Evolutionary conservation across 1,139 yeast species (phyloP).

Genomic region (Taphrina confusa): DNA sequence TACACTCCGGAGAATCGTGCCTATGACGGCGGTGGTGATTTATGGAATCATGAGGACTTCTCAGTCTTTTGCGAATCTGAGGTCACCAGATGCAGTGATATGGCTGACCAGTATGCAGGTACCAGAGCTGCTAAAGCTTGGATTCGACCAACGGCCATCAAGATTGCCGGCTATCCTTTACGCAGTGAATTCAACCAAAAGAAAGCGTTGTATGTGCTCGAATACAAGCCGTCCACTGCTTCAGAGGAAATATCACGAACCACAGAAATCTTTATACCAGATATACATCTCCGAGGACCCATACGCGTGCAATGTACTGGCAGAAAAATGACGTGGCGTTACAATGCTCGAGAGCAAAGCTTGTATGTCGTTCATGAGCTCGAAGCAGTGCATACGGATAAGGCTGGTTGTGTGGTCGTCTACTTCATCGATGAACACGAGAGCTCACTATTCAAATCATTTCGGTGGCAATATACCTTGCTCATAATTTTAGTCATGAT

Average conservation of each 20-base stretch:
- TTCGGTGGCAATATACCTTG: background rate
- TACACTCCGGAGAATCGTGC: constrained; percentile 64
- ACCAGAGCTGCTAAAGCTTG: constrained; percentile 48
- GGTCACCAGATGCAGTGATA: background rate
- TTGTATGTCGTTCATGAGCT: constrained; percentile 2
- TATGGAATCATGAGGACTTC: constrained; percentile 91
- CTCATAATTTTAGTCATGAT: background rate
- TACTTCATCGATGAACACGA: too few species aligned
- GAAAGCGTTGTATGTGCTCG: constrained; percentile 43
- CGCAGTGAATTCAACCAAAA: constrained; percentile 44
- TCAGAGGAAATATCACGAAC: background rate
- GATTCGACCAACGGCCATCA: constrained; percentile 47
- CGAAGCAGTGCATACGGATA: background rate
- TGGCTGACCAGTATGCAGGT: constrained; percentile 40
- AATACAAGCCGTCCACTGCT: constrained; percentile 40
- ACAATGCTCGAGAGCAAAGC: background rate
- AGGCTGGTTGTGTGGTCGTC: too few species aligned
- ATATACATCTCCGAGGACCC: constrained; percentile 56
- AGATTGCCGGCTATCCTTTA: constrained; percentile 44
- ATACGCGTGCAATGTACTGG: background rate
- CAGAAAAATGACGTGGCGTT: background rate
- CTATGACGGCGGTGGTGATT: constrained; percentile 75
- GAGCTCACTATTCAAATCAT: too few species aligned
- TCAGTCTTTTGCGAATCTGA: constrained; percentile 60
- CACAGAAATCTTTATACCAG: constrained; percentile 67